phyloP scores from a whole-genome alignment of 352 stramenopile species.

The Salisapilia sapeloensis region DNA sequence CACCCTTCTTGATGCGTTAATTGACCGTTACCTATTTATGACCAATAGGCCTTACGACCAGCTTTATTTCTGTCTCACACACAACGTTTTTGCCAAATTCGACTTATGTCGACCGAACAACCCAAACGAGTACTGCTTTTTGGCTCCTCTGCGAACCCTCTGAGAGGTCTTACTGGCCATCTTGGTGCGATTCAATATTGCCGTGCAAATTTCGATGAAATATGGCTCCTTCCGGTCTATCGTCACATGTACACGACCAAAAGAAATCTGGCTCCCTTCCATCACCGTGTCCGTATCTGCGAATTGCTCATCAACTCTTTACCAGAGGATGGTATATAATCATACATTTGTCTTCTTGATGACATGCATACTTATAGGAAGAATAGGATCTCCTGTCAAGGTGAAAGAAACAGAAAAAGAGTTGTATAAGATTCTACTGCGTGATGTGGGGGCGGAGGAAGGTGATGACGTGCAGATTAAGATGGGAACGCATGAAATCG shows the following conservation, averaged over 20 bases:
- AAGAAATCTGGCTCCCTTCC: slow-evolving; percentile 49
- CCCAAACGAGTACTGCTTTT: slow-evolving; percentile 81
- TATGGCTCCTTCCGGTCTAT: slow-evolving; percentile 83
- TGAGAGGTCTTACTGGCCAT: slow-evolving; percentile 48
- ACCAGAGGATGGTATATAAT: slow-evolving; percentile 1
- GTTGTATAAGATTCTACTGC: slow-evolving; percentile 31
- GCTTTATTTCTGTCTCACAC: no score
- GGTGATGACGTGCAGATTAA: slow-evolving; percentile 13
- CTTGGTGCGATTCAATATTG: slow-evolving; percentile 63
- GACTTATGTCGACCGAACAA: no score
- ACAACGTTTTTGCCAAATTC: no score
- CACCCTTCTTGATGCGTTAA: no score
- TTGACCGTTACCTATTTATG: no score
- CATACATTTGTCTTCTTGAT: background rate
- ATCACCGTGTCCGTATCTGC: slow-evolving; percentile 59
- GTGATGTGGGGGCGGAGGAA: slow-evolving; percentile 3
- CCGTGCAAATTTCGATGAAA: slow-evolving; percentile 43
- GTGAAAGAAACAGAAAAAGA: slow-evolving; percentile 51
- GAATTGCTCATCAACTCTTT: slow-evolving; percentile 29
- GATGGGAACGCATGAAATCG: slow-evolving; percentile 63
- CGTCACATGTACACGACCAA: slow-evolving; percentile 80
- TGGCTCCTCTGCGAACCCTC: slow-evolving; percentile 74
- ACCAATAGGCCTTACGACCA: no score
- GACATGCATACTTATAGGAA: background rate
- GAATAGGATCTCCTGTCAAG: slow-evolving; percentile 13